Base-by-base conservation (phyloP, 2,329 filamentous ascomycete species). In the Penicillium palitans region DNA sequence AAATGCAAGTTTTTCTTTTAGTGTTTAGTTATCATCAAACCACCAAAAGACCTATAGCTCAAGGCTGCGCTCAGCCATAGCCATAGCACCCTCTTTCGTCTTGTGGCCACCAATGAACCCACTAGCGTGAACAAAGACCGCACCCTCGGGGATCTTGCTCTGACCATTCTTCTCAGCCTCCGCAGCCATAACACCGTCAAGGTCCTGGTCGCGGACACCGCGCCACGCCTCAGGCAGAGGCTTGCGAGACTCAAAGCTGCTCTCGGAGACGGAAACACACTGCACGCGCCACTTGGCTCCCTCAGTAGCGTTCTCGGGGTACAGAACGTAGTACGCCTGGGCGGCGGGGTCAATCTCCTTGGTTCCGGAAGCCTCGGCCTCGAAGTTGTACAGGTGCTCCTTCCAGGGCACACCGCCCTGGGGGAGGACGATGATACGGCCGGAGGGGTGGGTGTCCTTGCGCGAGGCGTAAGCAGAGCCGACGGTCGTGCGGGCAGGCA, bases 41-140 rank as follows among this genome's bases (percentile, higher is more conserved):
- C 17, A 37, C 40, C 24, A 51, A 55, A 55, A 29, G 1, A 12
- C 40, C 51, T 55, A 69, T 56, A 65, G 57, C 27, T 70, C 74
- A 60, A 79, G 61, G 49, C 76, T 73, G 57, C 73, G 70, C 42
- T 71, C 66, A 52, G 93, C 92, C 91, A 98, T 96, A 58, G 87
- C 86, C 73, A 91, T 84, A 27, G 87, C 93, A 31, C 95, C 95
- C 61, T 96, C 91, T 69, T 90, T 95, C 0, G 90, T 96, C 82
- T 90, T 89, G 78, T 97, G 96, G 2, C 95, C 95, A 19, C 95
- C 95, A 71, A 98, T 98, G 78, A 99, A 99, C 29, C 95, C 95
- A 53, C 89, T 88, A 4, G 93, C 93, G 74, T 99, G 95, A 31
- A 97, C 90, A 74, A 99, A 99, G 29, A 99, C 88, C 62, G 90